Evolutionary conservation across 2,329 filamentous ascomycete genomes (phyloP).

Genomic region (Fusarium oxysporum): DNA sequence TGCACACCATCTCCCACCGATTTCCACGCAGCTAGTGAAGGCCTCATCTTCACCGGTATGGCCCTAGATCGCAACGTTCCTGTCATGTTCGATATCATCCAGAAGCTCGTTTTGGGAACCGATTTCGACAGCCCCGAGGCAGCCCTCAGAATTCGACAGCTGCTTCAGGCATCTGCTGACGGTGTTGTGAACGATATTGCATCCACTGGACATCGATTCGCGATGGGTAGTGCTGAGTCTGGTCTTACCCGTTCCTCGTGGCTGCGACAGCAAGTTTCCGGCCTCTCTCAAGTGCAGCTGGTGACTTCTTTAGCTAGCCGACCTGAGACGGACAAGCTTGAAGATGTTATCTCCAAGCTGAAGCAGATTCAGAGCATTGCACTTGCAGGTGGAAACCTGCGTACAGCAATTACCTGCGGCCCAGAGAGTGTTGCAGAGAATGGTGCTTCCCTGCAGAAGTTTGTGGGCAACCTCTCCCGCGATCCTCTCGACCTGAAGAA

Average conservation of each 20-base stretch:
- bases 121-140: conserved; percentile 89
- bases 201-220: conserved; percentile 88
- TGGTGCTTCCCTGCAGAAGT: conserved; percentile 75
- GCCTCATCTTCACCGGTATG: conserved; percentile 85
- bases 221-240: conserved; percentile 84
- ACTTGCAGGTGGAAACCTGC: conserved; percentile 75
- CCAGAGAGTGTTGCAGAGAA: conserved; percentile 77
- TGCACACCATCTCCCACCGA: conserved; percentile 81
- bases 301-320: conserved; percentile 82
- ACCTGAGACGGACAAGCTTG: conserved; percentile 74
- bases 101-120: conserved; percentile 84
- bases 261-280: conserved; percentile 85
- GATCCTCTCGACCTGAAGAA: conserved; percentile 55
- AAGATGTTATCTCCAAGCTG: conserved; percentile 83
- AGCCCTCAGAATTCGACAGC: conserved; percentile 83
- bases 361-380: conserved; percentile 86
- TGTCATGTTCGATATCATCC: conserved; percentile 88
- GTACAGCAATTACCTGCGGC: conserved; percentile 88
- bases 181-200: conserved; percentile 93
- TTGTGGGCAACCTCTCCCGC: conserved; percentile 62
- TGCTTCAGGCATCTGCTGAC: conserved; percentile 87
- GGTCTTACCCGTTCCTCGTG: conserved; percentile 78
- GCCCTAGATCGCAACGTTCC: conserved; percentile 91
- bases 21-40: conserved; percentile 78
- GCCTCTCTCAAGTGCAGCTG: conserved; percentile 89